phyloP scores from a whole-genome alignment of 2,329 filamentous ascomycete species.

The Fusarium robinianum region DNA sequence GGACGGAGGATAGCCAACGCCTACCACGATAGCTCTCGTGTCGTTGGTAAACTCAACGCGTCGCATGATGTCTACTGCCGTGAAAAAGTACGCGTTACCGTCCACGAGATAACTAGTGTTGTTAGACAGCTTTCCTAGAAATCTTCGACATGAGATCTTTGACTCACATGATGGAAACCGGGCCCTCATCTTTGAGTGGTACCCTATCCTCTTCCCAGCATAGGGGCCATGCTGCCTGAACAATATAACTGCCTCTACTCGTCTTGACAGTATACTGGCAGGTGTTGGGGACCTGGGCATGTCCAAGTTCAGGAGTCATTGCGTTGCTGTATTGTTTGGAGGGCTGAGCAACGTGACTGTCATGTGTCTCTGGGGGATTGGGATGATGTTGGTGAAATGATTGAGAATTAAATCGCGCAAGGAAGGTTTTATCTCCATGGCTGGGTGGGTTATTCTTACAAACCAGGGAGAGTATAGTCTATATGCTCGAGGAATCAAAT shows the following conservation, averaged over 20 bases:
- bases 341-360: too few species aligned
- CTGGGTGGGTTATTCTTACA: too few species aligned
- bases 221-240: conserved; percentile 41
- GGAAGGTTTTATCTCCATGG: too few species aligned
- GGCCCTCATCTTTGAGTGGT: conserved; percentile 26
- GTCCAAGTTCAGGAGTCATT: too few species aligned
- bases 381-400: too few species aligned
- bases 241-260: conserved; percentile 37
- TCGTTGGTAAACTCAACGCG: conserved; percentile 34
- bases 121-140: background rate
- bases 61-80: conserved; percentile 39
- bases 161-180: conserved; percentile 36
- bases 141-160: background rate
- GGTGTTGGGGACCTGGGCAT: conserved; percentile 35
- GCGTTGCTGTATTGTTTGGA: too few species aligned
- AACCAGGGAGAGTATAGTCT: too few species aligned
- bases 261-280: conserved; percentile 35
- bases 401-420: too few species aligned
- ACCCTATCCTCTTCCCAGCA: conserved; percentile 35
- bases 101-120: conserved; percentile 40
- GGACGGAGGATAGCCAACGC: conserved; percentile 40
- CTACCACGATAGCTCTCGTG: conserved; percentile 39
- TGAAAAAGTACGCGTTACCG: conserved; percentile 43
- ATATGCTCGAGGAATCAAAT: too few species aligned
- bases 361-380: too few species aligned